A percentile compares a stretch with the other conserved stretches of the same genome.
Conservation (phyloP, 225 moss, liverwort and hornwort genomes). For the Pseudisothecium myosuroides region DNA sequence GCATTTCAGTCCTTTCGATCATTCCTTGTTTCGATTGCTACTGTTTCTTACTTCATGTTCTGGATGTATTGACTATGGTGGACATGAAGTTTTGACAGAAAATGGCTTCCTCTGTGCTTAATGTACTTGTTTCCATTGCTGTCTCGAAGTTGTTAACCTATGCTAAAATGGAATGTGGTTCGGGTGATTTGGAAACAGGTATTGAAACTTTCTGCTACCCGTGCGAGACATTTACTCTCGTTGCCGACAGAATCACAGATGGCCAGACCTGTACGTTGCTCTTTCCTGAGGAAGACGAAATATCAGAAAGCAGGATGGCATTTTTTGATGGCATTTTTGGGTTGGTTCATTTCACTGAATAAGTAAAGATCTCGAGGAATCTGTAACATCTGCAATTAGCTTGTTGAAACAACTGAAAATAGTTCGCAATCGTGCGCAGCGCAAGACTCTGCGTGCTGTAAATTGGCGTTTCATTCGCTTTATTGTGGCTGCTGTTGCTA, state of each 20-base stretch:
- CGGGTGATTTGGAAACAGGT: conserved; percentile 13
- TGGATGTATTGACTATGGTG: neutral
- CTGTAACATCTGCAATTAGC: neutral
- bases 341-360: neutral
- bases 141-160: neutral
- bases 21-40: neutral
- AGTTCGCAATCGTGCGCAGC: conserved; percentile 7
- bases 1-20: neutral
- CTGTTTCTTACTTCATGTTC: neutral
- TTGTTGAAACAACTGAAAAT: neutral
- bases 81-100: neutral
- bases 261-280: conserved; percentile 28
- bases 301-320: neutral
- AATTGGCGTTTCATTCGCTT: conserved; percentile 33
- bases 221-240: conserved; percentile 36
- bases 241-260: conserved; percentile 5
- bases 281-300: neutral
- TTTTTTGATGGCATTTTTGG: neutral
- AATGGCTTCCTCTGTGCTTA: neutral
- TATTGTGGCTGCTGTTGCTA: conserved; percentile 44
- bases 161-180: neutral
- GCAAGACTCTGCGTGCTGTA: conserved; percentile 20
- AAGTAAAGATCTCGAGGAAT: neutral
- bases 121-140: neutral
- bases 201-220: conserved; percentile 34